Conservation (phyloP, 106 monocot genomes). For the Triglochin maritima region DNA sequence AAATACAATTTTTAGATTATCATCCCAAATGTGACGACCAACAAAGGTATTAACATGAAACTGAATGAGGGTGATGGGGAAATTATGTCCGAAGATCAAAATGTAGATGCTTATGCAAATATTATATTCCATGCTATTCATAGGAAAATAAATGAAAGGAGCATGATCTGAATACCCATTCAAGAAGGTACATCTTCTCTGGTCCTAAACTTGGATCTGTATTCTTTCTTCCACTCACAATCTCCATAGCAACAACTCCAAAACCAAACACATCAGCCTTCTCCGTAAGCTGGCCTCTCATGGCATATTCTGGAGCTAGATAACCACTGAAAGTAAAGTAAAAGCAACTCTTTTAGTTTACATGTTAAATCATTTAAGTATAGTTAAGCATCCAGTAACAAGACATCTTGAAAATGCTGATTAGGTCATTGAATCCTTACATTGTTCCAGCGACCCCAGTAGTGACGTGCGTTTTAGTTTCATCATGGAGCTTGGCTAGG, state of each 20-base stretch:
- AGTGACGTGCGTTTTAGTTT: constrained; percentile 75
- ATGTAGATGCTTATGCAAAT: no score
- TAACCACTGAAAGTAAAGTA: constrained; percentile 41
- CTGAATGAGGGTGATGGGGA: no score
- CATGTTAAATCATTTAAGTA: not conserved
- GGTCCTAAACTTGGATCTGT: constrained; percentile 29
- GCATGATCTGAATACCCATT: constrained; percentile 43
- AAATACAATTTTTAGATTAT: no score
- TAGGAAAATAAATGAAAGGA: not conserved
- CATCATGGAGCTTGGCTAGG: constrained; percentile 78
- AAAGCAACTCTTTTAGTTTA: not conserved
- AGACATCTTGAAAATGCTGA: no score
- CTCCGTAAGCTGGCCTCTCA: constrained; percentile 87
- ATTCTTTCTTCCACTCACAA: constrained; percentile 58
- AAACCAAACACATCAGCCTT: constrained; percentile 86
- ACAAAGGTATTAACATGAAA: no score
- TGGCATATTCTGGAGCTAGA: constrained; percentile 81
- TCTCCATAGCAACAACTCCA: constrained; percentile 65
- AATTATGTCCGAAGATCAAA: no score
- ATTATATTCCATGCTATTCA: not conserved
- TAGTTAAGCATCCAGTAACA: not conserved
- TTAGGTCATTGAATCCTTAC: constrained; percentile 19
- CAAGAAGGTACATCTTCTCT: constrained; percentile 70
- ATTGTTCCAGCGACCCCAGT: constrained; percentile 90
- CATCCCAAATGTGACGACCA: no score